Conservation (phyloP, 768 basidiomycete genomes). For the Termitomyces sp. region DNA sequence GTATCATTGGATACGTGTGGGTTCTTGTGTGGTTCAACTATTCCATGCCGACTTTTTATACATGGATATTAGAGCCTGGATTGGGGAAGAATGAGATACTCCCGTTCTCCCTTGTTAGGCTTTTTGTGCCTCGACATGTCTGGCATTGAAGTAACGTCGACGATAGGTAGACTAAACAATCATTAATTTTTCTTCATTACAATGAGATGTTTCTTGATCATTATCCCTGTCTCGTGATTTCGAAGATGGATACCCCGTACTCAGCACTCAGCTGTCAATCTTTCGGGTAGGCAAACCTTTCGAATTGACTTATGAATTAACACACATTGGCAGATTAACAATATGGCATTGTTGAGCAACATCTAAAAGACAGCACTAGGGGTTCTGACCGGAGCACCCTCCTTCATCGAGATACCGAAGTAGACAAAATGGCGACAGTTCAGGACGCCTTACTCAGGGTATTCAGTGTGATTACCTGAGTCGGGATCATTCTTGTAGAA, state of each 20-base stretch:
- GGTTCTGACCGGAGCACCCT: too few species aligned
- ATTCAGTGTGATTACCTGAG: background rate
- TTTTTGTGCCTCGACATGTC: background rate
- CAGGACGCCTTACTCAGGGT: background rate
- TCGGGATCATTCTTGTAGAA: slow-evolving; percentile 1
- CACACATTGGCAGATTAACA: background rate
- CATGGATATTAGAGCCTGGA: background rate
- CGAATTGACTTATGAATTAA: background rate
- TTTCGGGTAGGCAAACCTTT: too few species aligned
- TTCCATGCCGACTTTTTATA: background rate
- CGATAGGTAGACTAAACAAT: background rate
- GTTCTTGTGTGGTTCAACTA: slow-evolving; percentile 1
- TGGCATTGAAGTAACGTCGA: background rate
- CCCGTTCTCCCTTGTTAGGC: background rate
- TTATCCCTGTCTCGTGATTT: background rate
- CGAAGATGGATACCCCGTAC: background rate
- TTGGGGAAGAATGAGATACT: background rate
- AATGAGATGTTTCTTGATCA: too few species aligned
- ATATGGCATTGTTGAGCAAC: background rate
- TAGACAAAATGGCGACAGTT: background rate
- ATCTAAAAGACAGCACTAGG: background rate
- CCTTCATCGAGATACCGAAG: background rate
- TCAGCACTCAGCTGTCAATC: too few species aligned
- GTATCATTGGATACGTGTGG: background rate
- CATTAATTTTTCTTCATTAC: too few species aligned